Percentiles rank a stretch among this genome's conserved stretches.
These are phyloP conservation scores for Lizonia empirigonia DNA, from an alignment of 2,329 filamentous ascomycete genomes.

Conservation along the genomic window DNA sequence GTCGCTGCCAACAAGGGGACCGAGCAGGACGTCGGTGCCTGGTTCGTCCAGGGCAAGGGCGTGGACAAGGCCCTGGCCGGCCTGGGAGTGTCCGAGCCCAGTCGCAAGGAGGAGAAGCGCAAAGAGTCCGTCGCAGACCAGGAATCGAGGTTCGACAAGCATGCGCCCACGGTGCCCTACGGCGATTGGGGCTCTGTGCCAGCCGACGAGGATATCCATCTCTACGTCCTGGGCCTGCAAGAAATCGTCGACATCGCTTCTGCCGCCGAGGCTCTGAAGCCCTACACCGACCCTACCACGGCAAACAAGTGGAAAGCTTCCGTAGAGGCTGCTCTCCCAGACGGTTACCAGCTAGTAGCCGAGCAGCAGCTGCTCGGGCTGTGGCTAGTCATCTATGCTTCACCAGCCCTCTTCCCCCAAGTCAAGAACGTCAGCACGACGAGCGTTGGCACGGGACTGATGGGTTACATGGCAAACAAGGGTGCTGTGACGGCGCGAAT, in stretches of 20 bases:
- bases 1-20: conserved; percentile 83
- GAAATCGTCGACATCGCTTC: conserved; percentile 88
- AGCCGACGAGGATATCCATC: conserved; percentile 72
- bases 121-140: conserved; percentile 55
- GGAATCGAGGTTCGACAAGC: conserved; percentile 53
- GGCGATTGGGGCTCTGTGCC: conserved; percentile 56
- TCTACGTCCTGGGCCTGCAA: conserved; percentile 90
- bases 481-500: conserved; percentile 83
- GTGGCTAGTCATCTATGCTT: conserved; percentile 82
- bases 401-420: conserved; percentile 73
- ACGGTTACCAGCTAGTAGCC: conserved; percentile 75
- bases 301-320: conserved; percentile 81
- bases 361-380: conserved; percentile 87
- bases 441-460: conserved; percentile 83
- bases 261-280: conserved; percentile 76
- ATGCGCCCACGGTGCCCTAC: conserved; percentile 52
- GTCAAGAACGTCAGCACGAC: conserved; percentile 82
- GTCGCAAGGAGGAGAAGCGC: conserved; percentile 41
- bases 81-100: conserved; percentile 45
- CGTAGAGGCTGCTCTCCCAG: conserved; percentile 73
- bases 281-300: conserved; percentile 73
- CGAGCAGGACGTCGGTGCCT: conserved; percentile 83
- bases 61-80: conserved; percentile 67
- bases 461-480: conserved; percentile 96
- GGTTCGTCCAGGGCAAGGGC: conserved; percentile 83